phyloP scores from a whole-genome alignment of 192 early-diverging fungal genomes.

The Haplosporangium gracile region DNA sequence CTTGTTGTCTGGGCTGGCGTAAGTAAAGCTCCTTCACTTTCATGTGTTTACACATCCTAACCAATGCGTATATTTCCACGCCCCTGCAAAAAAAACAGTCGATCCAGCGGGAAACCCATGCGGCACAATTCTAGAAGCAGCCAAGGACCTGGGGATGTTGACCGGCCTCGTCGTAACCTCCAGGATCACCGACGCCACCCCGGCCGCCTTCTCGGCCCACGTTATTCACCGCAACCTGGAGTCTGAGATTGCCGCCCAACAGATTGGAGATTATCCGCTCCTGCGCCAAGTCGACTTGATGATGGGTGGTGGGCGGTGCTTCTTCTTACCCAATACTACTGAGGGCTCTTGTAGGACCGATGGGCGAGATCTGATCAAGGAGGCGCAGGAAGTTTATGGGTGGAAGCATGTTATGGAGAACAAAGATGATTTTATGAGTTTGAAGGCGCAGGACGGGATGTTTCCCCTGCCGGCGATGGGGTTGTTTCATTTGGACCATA shows the following conservation, averaged over 20 bases:
- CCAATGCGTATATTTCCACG: not conserved
- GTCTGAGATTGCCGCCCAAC: constrained; percentile 88
- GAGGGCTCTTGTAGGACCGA: constrained; percentile 82
- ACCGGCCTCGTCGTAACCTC: constrained; percentile 96
- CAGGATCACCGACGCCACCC: constrained; percentile 95
- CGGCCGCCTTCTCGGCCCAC: constrained; percentile 86
- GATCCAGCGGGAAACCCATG: constrained; percentile 78
- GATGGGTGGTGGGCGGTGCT: constrained; percentile 93
- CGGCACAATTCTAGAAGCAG: constrained; percentile 95
- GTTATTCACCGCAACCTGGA: constrained; percentile 83
- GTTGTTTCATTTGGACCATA: constrained; percentile 86
- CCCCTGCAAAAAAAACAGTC: constrained; percentile 40
- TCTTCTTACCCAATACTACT: constrained; percentile 80
- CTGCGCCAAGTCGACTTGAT: constrained; percentile 86
- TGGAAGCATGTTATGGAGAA: constrained; percentile 70
- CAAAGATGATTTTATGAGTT: constrained; percentile 70
- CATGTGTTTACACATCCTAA: not conserved
- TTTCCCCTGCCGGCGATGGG: constrained; percentile 77
- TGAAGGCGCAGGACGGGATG: constrained; percentile 27
- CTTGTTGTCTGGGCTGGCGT: not conserved
- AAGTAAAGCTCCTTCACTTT: not conserved
- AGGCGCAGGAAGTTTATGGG: constrained; percentile 61
- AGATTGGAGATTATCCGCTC: constrained; percentile 91
- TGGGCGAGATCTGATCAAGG: constrained; percentile 73
- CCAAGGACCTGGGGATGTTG: constrained; percentile 82